Conservation (phyloP, 1,139 yeast genomes). For the Yamadazyma mexicana region DNA sequence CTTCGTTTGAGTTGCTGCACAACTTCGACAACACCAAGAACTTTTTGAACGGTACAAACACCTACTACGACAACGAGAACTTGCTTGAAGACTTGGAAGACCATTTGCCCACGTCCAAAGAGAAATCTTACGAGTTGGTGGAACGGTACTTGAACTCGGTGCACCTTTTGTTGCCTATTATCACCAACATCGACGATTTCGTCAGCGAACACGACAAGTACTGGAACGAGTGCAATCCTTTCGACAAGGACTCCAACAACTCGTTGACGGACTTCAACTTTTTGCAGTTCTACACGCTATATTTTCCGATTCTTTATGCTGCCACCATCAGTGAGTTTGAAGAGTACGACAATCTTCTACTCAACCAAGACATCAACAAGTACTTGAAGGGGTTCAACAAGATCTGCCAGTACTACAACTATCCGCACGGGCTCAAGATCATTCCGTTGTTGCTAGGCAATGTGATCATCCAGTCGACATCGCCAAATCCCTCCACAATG, state of each 20-base stretch:
- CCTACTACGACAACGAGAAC: slow-evolving; percentile 39
- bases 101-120: slow-evolving; percentile 37
- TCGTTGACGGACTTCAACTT: slow-evolving; percentile 27
- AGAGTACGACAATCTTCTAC: slow-evolving; percentile 46
- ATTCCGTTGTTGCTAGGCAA: slow-evolving; percentile 49
- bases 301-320: slow-evolving; percentile 54
- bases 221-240: slow-evolving; percentile 38
- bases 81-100: slow-evolving; percentile 35
- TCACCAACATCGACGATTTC: slow-evolving; percentile 45
- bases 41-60: slow-evolving; percentile 45
- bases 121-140: slow-evolving; percentile 50
- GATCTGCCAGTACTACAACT: slow-evolving; percentile 50
- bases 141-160: slow-evolving; percentile 51
- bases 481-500: slow-evolving; percentile 56
- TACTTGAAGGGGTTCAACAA: slow-evolving; percentile 49
- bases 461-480: slow-evolving; percentile 53
- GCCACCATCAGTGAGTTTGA: slow-evolving; percentile 57
- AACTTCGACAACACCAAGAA: slow-evolving; percentile 42
- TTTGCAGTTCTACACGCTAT: slow-evolving; percentile 46
- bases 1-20: slow-evolving; percentile 18
- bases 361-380: slow-evolving; percentile 51
- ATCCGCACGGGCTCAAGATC: slow-evolving; percentile 52
- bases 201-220: slow-evolving; percentile 47
- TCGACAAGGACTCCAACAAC: slow-evolving; percentile 16
- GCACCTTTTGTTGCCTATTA: slow-evolving; percentile 53